phyloP scores from a whole-genome alignment of 306 rosid genomes.

The Senna siamea region DNA sequence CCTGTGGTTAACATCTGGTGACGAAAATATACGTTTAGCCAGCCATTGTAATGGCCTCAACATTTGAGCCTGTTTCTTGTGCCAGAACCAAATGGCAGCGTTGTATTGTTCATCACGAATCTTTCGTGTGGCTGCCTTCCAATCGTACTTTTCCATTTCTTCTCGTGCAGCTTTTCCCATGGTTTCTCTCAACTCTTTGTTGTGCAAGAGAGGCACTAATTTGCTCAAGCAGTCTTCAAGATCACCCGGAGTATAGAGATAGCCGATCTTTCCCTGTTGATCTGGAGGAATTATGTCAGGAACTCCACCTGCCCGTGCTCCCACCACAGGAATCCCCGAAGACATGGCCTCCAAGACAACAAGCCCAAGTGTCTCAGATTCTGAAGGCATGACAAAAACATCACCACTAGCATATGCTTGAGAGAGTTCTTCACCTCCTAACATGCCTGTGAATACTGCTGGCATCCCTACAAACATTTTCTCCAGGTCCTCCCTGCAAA shows the following conservation, averaged over 20 bases:
- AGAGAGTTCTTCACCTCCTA: conserved; percentile 92
- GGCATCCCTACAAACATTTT: conserved; percentile 90
- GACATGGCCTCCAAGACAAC: conserved; percentile 98
- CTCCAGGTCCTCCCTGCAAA: conserved; percentile 84
- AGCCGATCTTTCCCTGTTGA: conserved; percentile 82
- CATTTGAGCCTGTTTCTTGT: conserved; percentile 75
- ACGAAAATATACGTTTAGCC: conserved; percentile 61
- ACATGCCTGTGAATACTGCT: conserved; percentile 92
- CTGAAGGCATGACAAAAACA: conserved; percentile 95
- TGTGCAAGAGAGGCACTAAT: conserved; percentile 66
- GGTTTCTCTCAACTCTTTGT: conserved; percentile 69
- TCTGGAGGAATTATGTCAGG: conserved; percentile 91
- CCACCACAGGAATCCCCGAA: conserved; percentile 94
- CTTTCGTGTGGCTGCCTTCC: conserved; percentile 85
- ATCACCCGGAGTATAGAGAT: conserved; percentile 71
- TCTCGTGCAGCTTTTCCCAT: conserved; percentile 81
- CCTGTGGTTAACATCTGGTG: conserved; percentile 64
- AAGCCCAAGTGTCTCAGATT: conserved; percentile 93
- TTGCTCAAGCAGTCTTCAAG: conserved; percentile 86
- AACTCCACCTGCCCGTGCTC: conserved; percentile 92
- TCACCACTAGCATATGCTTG: conserved; percentile 97
- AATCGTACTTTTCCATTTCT: conserved; percentile 91
- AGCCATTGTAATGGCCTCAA: conserved; percentile 83
- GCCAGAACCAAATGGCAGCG: conserved; percentile 99
- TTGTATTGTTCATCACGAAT: conserved; percentile 90